Conservation (phyloP, 257 asterid genomes). For the Fraxinus cuspidata region DNA sequence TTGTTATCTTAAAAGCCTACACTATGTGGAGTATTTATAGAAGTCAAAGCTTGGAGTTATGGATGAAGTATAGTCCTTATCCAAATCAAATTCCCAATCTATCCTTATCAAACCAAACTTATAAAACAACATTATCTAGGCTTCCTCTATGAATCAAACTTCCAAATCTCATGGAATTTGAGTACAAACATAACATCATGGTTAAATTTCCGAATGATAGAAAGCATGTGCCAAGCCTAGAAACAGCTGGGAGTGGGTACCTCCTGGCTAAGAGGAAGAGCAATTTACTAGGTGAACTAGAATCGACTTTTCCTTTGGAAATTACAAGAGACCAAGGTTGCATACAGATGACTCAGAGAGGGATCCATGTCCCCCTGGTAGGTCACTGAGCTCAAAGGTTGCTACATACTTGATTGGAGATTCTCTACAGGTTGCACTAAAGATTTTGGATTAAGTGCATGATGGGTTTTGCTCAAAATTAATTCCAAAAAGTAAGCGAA, state of each 20-base stretch:
- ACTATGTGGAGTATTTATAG: too few relatives aligned
- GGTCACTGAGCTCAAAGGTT: slow-evolving; percentile 61
- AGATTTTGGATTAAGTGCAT: not conserved
- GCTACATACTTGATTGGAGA: slow-evolving; percentile 81
- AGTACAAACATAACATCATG: too few relatives aligned
- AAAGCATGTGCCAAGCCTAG: slow-evolving; percentile 41
- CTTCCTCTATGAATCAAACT: too few relatives aligned
- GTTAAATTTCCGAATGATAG: slow-evolving; percentile 54
- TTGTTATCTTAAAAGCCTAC: too few relatives aligned
- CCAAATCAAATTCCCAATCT: too few relatives aligned
- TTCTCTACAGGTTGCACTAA: slow-evolving; percentile 64
- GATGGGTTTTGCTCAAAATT: not conserved
- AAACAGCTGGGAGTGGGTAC: slow-evolving; percentile 78
- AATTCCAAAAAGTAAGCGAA: not conserved
- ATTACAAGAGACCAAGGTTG: slow-evolving; percentile 38
- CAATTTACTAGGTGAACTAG: slow-evolving; percentile 30
- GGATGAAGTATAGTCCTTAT: too few relatives aligned
- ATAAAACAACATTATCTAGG: too few relatives aligned
- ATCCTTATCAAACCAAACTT: too few relatives aligned
- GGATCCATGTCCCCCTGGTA: slow-evolving; percentile 72
- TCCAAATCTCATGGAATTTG: too few relatives aligned
- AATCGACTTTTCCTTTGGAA: slow-evolving; percentile 37
- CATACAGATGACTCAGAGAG: slow-evolving; percentile 41
- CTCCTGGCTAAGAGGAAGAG: slow-evolving; percentile 63
- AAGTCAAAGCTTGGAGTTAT: too few relatives aligned